Evolutionary conservation across 306 rosid genomes (phyloP), one percentile per base, ranked within the genome.

Genomic region (Lathyrus sativus): DNA sequence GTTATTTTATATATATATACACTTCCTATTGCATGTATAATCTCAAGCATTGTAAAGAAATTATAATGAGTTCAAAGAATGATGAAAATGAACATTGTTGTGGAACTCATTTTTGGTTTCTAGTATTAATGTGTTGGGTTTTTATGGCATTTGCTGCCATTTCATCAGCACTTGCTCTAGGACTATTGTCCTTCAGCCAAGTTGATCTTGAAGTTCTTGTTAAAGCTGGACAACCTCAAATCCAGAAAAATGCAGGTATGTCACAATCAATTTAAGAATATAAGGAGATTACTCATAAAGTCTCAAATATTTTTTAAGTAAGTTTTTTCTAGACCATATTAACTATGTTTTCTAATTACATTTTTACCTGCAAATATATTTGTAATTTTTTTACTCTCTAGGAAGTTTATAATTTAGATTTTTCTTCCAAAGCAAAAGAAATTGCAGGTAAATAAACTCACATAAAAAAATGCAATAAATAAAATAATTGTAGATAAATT

Each of bases 121-220:
- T 79, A 29, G 41, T 81, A 43, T 3, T 49, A 38, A 62, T 80
- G 35, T 71, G 79, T 76, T 71, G 72, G 39, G 79, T 29, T 53
- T 80, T 78, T 77, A 74, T 87, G 70, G 51, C 66, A 37, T 85
- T 85, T 81, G 85, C 87, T 68, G 82, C 90, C 10, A 71, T 76
- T 22, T 81, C 86, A 57, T 87, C 90, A 0, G 90, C 90, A 48
- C 89, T 87, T 75, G 84, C 96, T 51, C 65, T 89, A 26, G 90
- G 93, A 53, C 87, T 89, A 62, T 62, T 85, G 81, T 89, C 91
- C 54, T 86, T 85, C 46, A 85, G 85, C 77, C 79, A 81, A 68
- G 84, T 87, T 75, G 91, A 89, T 78, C 91, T 89, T 5, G 93
- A 87, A 80, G 91, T 89, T 54, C 86, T 89, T 74, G 75, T 74